phyloP scores from a whole-genome alignment of 371 early-diverging fungal species.

The Mortierella sp. region DNA sequence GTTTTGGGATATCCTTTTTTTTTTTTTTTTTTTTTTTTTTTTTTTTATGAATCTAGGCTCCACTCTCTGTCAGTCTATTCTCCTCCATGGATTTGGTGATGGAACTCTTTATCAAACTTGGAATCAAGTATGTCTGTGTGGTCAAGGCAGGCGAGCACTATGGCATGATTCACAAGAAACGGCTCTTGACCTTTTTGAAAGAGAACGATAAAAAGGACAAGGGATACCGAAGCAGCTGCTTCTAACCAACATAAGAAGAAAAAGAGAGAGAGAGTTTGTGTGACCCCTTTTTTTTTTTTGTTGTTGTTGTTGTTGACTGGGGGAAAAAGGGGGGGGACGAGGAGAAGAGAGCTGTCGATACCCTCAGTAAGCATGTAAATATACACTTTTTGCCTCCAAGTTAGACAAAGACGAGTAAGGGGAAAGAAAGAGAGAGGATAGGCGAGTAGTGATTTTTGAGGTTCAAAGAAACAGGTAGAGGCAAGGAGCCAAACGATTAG shows the following conservation, averaged over 20 bases:
- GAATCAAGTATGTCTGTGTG: constrained; percentile 71
- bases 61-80: constrained; percentile 75
- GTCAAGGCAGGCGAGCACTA: constrained; percentile 68
- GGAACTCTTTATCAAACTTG: constrained; percentile 90
- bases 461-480: not conserved
- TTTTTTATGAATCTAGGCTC: constrained; percentile 61
- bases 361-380: too few species aligned
- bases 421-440: too few species aligned
- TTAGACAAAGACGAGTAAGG: too few species aligned
- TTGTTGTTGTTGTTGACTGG: too few species aligned
- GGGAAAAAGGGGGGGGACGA: too few species aligned
- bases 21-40: not conserved
- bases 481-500: too few species aligned
- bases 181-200: constrained; percentile 72
- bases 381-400: too few species aligned
- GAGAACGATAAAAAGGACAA: constrained; percentile 62
- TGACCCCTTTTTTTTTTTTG: too few species aligned
- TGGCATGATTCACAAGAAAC: constrained; percentile 83
- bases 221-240: constrained; percentile 17
- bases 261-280: too few species aligned
- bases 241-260: not conserved
- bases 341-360: too few species aligned
- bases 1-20: not conserved
- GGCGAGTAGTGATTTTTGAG: too few species aligned
- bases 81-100: constrained; percentile 89